Evolutionary conservation across 495 filamentous ascomycete genomes (phyloP).

Genomic region (Jackrogersella minutella): DNA sequence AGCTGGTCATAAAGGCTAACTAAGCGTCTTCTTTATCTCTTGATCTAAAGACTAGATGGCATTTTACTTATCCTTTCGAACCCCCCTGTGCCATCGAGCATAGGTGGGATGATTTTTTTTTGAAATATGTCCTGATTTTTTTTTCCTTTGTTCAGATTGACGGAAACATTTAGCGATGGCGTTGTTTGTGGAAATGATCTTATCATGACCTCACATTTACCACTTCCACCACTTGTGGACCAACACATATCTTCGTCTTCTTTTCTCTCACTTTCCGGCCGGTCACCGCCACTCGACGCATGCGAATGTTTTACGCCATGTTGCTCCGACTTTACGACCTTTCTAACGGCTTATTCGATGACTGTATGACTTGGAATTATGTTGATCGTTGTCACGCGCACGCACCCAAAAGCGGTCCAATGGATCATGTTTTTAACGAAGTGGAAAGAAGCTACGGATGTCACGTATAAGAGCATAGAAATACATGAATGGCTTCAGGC

Average conservation of each 20-base stretch:
- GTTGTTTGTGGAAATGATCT: slow-evolving; percentile 47
- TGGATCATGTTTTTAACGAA: slow-evolving; percentile 46
- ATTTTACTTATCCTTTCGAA: slow-evolving; percentile 22
- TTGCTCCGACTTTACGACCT: slow-evolving; percentile 47
- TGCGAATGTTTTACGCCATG: slow-evolving; percentile 45
- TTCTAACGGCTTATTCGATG: slow-evolving; percentile 44
- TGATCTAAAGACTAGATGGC: slow-evolving; percentile 2
- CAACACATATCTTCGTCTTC: slow-evolving; percentile 39
- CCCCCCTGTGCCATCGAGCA: background rate
- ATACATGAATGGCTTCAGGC: slow-evolving; percentile 32
- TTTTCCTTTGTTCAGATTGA: slow-evolving; percentile 45
- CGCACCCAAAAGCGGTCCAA: slow-evolving; percentile 44
- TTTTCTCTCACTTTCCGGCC: slow-evolving; percentile 37
- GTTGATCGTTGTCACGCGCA: slow-evolving; percentile 42
- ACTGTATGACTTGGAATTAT: slow-evolving; percentile 47
- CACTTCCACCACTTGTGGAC: slow-evolving; percentile 36
- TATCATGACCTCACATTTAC: slow-evolving; percentile 40
- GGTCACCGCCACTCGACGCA: slow-evolving; percentile 45
- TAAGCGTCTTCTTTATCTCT: slow-evolving; percentile 40
- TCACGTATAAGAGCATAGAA: slow-evolving; percentile 46
- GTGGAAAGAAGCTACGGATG: slow-evolving; percentile 42
- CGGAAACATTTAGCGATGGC: slow-evolving; percentile 47
- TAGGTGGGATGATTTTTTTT: slow-evolving; percentile 6
- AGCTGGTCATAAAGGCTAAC: slow-evolving; percentile 92
- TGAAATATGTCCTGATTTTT: slow-evolving; percentile 2